Evolutionary conservation across 805 yeast species (phyloP), one percentile per base, ranked within the genome.

Genomic region (Wickerhamomyces sydowiorum): DNA sequence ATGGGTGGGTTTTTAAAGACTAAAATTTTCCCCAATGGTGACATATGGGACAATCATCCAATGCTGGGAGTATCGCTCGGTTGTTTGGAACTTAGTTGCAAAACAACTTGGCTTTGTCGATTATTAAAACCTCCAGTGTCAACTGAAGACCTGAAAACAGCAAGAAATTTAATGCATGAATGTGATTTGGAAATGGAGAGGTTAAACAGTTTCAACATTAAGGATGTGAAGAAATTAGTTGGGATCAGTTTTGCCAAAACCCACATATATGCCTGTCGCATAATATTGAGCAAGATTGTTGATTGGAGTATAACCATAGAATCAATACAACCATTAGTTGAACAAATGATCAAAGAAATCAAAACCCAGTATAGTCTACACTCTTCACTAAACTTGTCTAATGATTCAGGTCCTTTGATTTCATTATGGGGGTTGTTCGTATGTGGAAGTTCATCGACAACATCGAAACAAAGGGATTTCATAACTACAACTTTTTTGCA

Each of bases 361-460:
- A 23, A 38, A 12, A 8, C 27, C 8, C 27, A 24, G 12, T 24
- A 24, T 12, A 8, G 10, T 8, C 8, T 8, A 24, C 10, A 24
- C 27, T 12, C 27, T 8, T 24, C 27, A 24, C 30, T 34, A 10
- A n/a, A n/a, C n/a, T n/a, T n/a, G n/a, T n/a, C n/a, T n/a, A n/a
- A n/a, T n/a, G n/a, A n/a, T n/a, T n/a, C n/a, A n/a, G 45, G 45
- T 1, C 40, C 41, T 12, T 29, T 56, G 14, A 27, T 45, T 3
- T 46, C 56, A 3, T 33, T 53, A 1, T 56, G 60, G 60, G 48
- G 53, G 1, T 41, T 56, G 37, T 56, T 56, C 32, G 35, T 56
- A 4, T 53, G 52, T 36, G 59, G 54, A 1, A 49, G 56, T 28
- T 47, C 49, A 2, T 38, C 54, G 6, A 33, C 44, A 2, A 45